phyloP scores from a whole-genome alignment of 495 filamentous ascomycete genomes.

The Hypoxylon lienhwacheense region DNA sequence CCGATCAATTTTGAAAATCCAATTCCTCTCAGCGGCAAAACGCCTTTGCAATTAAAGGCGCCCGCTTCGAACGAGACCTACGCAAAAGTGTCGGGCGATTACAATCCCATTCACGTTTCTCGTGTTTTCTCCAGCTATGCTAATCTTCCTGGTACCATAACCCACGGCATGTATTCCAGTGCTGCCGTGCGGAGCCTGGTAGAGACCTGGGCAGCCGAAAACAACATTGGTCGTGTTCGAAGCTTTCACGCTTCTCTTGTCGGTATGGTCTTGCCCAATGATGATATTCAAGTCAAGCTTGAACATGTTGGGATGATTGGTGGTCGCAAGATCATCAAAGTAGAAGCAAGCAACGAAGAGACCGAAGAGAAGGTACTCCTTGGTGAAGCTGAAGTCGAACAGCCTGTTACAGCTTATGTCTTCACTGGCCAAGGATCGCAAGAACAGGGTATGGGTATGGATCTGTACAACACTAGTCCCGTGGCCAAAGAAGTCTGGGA shows the following conservation, averaged over 20 bases:
- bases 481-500: constrained; percentile 99
- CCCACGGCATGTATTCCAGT: constrained; percentile 98
- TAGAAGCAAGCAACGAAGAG: constrained; percentile 90
- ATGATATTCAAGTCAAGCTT: constrained; percentile 88
- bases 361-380: constrained; percentile 93
- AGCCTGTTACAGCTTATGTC: constrained; percentile 95
- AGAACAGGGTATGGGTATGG: constrained; percentile 99
- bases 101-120: constrained; percentile 98
- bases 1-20: constrained; percentile 96
- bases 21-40: constrained; percentile 92
- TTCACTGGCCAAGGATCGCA: constrained; percentile 98
- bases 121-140: constrained; percentile 94
- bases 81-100: constrained; percentile 94
- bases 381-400: constrained; percentile 96
- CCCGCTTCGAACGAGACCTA: constrained; percentile 99
- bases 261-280: constrained; percentile 97
- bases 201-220: constrained; percentile 98
- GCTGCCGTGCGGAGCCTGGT: constrained; percentile 97
- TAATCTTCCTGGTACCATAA: constrained; percentile 93
- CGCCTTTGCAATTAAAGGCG: constrained; percentile 79
- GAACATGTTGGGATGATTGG: constrained; percentile 97
- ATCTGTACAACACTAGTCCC: constrained; percentile 86
- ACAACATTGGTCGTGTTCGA: constrained; percentile 94
- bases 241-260: constrained; percentile 94
- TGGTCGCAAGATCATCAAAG: constrained; percentile 98